Percentiles rank a stretch among this genome's conserved stretches.
phyloP scores from a whole-genome alignment of 176 grass and related monocot genomes.

The Oryza brachyantha region DNA sequence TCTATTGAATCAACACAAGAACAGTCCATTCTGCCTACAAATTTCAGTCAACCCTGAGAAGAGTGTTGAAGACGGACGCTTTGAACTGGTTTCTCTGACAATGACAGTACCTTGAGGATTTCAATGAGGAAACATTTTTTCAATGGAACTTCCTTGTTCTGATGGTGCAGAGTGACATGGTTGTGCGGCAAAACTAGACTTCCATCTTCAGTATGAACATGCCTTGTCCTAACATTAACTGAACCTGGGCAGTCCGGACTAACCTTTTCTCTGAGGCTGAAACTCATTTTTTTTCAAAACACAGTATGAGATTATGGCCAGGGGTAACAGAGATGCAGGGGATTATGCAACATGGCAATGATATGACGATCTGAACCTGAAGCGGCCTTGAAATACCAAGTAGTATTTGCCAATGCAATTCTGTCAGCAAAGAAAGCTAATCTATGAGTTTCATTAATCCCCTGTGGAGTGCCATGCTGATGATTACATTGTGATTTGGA shows the following conservation, averaged over 20 bases:
- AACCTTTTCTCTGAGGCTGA: background rate
- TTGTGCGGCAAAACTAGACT: background rate
- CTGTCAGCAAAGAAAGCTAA: background rate
- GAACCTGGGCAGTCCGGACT: background rate
- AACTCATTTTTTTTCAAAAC: constrained; percentile 10
- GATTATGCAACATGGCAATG: background rate
- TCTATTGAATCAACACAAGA: constrained; percentile 41
- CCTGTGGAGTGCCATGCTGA: background rate
- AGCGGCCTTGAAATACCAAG: background rate
- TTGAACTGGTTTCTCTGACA: constrained; percentile 49
- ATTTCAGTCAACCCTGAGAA: constrained; percentile 45
- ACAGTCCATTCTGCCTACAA: constrained; percentile 62
- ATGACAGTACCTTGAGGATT: constrained; percentile 51
- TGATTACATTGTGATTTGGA: background rate
- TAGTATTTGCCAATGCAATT: background rate
- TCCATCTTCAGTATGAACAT: background rate
- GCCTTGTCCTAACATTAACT: background rate
- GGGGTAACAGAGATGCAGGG: background rate
- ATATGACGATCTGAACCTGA: background rate
- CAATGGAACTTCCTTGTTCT: background rate
- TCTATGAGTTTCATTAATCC: background rate
- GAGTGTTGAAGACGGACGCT: constrained; percentile 54
- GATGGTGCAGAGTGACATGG: background rate
- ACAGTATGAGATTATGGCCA: background rate
- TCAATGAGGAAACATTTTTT: constrained; percentile 7